Evolutionary conservation across 1,284 basidiomycete genomes (phyloP), one percentile per base, ranked within the genome.

Genomic region (Ustilago cynodontis): DNA sequence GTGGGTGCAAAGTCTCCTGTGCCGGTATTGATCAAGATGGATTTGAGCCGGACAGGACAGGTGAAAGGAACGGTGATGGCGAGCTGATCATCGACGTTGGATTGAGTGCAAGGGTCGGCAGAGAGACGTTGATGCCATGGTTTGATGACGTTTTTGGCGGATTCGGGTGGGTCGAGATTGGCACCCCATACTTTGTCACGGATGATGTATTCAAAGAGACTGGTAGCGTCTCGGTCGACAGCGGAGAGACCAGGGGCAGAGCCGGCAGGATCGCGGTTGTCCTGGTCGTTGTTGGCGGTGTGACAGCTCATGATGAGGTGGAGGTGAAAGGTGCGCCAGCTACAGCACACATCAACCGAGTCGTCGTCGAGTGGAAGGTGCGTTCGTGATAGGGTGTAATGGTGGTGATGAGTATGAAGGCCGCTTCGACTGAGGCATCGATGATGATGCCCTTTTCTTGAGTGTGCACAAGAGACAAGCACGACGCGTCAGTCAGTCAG

Each of bases 11-110:
- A 78, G 33, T 85, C 84, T 29, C 84, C 82, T 1, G 71, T 76
- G 24, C 83, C 82, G 0, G 79, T 68, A 54, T 83, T 80, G 35
- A 85, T 65, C 20, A 85, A 66, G 47, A 85, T 83, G 2, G 76
- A 79, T 31, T 83, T 83, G 43, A 85, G 61, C 7, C 80, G 60
- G n/a, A 84, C 83, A 0, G 80, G 82, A 31, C 71, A 77, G 16
- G 79, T 81, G 59, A 85, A 85, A 13, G 84, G 84, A 3, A 85
- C 71, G 26, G 75, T 84, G 70, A 85, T 77, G 59, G 83, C 82
- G 53, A 85, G 79, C 72, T 82, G 80, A 62, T 84, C 83, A 55
- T 85, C 83, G 33, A 83, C 83, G 45, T 80, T 80, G 60, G 81
- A 83, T 65, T 85, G 82, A 5, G 77, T 73, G 39, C 55, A 82